Conservation (phyloP, 2,329 filamentous ascomycete genomes). For the Cercospora janseana region DNA sequence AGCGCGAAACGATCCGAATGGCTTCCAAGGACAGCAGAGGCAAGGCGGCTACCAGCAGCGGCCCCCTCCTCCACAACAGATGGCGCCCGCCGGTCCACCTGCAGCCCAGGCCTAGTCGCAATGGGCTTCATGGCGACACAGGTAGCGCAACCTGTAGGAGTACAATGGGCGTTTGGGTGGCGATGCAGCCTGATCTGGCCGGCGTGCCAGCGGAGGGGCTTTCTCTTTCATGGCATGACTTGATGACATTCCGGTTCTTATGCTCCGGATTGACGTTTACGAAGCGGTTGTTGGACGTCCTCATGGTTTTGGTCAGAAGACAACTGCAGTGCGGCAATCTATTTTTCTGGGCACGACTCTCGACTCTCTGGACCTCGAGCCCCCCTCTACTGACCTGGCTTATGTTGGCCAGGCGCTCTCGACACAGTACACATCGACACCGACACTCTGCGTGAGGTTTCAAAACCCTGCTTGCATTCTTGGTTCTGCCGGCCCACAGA, state of each 20-base stretch:
- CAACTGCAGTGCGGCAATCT: constrained; percentile 18
- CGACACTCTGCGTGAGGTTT: constrained; percentile 7
- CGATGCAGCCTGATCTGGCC: constrained; percentile 28
- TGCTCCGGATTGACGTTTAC: constrained; percentile 28
- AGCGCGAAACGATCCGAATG: constrained; percentile 35
- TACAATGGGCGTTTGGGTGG: constrained; percentile 26
- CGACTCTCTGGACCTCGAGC: constrained; percentile 18
- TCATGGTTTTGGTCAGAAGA: constrained; percentile 16
- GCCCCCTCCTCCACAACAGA: constrained; percentile 33
- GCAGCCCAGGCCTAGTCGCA: constrained; percentile 32
- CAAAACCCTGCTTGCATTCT: constrained; percentile 10
- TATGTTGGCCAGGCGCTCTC: constrained; percentile 9
- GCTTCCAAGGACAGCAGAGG: constrained; percentile 34
- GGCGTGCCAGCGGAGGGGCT: constrained; percentile 33
- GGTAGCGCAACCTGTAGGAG: constrained; percentile 29
- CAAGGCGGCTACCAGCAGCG: constrained; percentile 35
- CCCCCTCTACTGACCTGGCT: constrained; percentile 17
- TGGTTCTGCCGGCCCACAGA: constrained; percentile 28
- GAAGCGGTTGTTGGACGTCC: constrained; percentile 19
- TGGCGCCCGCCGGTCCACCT: constrained; percentile 32
- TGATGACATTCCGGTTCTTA: constrained; percentile 35
- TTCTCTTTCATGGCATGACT: constrained; percentile 29
- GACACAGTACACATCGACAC: constrained; percentile 13
- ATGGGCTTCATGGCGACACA: constrained; percentile 19
- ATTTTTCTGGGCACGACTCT: constrained; percentile 20